Evolutionary conservation across 2,329 filamentous ascomycete genomes (phyloP).

Genomic region (Arthroderma uncinatum): DNA sequence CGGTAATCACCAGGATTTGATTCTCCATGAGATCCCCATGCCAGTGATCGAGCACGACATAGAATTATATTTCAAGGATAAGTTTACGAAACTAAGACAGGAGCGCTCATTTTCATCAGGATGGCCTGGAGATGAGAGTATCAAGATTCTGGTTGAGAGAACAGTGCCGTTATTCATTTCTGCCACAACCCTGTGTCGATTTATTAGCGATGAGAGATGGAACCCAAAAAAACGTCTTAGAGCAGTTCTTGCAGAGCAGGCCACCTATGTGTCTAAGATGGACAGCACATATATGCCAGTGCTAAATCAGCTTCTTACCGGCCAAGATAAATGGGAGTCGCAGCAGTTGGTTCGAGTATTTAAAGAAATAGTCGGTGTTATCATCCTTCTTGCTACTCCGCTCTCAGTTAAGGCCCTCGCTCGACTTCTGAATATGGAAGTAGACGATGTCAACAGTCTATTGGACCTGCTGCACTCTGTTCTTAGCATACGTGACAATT

Average conservation of each 20-base stretch:
- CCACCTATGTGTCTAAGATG: constrained; percentile 10
- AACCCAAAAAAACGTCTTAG: constrained; percentile 9
- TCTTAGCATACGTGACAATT: constrained; percentile 9
- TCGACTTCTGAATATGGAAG: constrained; percentile 7
- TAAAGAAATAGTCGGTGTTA: constrained; percentile 12
- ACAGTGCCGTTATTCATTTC: constrained; percentile 24
- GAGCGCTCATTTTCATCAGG: neutral
- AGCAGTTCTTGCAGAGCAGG: neutral
- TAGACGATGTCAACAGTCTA: constrained; percentile 7
- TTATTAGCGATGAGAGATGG: constrained; percentile 18
- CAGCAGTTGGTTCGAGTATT: constrained; percentile 10
- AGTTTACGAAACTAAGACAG: constrained; percentile 15
- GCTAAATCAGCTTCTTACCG: constrained; percentile 8
- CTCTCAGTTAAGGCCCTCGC: constrained; percentile 12
- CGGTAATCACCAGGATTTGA: constrained; percentile 16
- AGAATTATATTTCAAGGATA: constrained; percentile 16
- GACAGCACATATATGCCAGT: constrained; percentile 16
- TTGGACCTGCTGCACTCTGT: constrained; percentile 12
- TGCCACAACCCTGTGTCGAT: constrained; percentile 20
- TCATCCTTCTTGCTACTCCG: constrained; percentile 13
- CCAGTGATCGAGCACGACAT: constrained; percentile 21
- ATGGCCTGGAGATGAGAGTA: constrained; percentile 19
- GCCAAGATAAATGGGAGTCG: constrained; percentile 6
- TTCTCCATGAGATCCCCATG: constrained; percentile 19
- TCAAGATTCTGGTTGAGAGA: constrained; percentile 21